Evolutionary conservation across 306 rosid genomes (phyloP), one percentile per base, ranked within the genome.

Genomic region (Vicia sativa): DNA sequence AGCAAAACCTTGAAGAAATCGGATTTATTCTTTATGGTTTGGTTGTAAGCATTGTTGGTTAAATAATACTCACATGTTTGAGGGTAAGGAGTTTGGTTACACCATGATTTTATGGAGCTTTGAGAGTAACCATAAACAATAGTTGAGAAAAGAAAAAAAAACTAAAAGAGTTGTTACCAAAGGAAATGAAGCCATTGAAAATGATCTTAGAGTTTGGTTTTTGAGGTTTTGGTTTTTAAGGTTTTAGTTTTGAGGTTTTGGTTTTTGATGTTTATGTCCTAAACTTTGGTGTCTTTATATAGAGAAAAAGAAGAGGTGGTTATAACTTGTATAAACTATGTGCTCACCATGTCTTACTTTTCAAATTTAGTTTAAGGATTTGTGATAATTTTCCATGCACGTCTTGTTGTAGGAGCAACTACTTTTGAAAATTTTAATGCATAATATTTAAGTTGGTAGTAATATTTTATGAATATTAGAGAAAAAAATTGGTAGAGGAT

Each of bases 51-150:
- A 44, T 85, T 59, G 3, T 58, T 34, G 1, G 60, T 79, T 31
- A 91, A 73, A 65, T 81, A 80, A 49, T 83, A 68, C 62, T 91
- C 89, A 25, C 97, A 91, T 66, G 93, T 85, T 2, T 78, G 25
- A 44, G 97, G 96, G 68, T 84, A 45, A 2, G 97, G 97, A n/a
- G 97, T 91, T 81, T 91, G 84, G 85, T 76, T 78, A 11, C 97
- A 91, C 95, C 95, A 88, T 26, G 52, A 42, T 65, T 84, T 83
- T 4, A 85, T 43, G 54, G 81, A 92, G 1, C 66, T 71, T 0
- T 2, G 11, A 0, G 89, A 63, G 76, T 82, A 66, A 4, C 61
- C 63, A 49, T 52, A 65, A 7, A 28, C 72, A 9, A 11, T 8
- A 4, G 78, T 45, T 44, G 77, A 72, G 14, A 77, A 71, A n/a